Base-by-base conservation (phyloP, 1,284 basidiomycete genomes). In the Hymenochaete sp. region DNA sequence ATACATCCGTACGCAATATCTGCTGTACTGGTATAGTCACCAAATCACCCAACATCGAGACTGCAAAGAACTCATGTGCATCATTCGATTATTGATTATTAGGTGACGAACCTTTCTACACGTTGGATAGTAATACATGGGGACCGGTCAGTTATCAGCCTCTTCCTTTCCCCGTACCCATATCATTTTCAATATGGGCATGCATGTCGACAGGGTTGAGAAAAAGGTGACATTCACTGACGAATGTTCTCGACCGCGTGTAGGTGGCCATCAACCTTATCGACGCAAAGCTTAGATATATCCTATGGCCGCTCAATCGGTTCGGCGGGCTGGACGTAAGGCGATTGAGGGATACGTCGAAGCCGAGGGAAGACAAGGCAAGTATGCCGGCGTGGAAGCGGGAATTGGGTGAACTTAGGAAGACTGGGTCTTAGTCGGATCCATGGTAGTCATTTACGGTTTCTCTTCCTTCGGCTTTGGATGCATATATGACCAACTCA, bases 51-150 rank as follows among this genome's bases (percentile, higher is more conserved):
- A 29, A 27, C 18, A 9, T 31, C 27, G 16, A 26, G 22, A n/a
- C 10, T 14, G 13, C n/a, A 31, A 10, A 31, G 27, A 21, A 11
- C 29, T 37, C 36, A 16, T 24, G 27, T 38, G 18, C 50, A 51
- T 32, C 32, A 49, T 33, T 47, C 32, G 8, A 21, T 19, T 5
- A 38, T 18, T 24, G 26, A 18, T 19, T 18, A 9, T 44, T 51
- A 73, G 80, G 81, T 4, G 81, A 84, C 50, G 77, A 80, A 52
- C 65, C 71, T 6, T 81, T 78, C 56, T 68, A 73, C 48, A 82
- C 77, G 8, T 68, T 78, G 48, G 83, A 86, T 56, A 85, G 82
- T 62, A 86, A 85, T 58, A 60, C 66, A 7, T 83, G 82, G 56
- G 83, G 83, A 21, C 77, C 83, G 2, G 82, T 85, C 55, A 47